These are phyloP conservation scores for Zymoseptoria passerinii DNA, from an alignment of 2,329 filamentous ascomycete species.

Conservation along the genomic window DNA sequence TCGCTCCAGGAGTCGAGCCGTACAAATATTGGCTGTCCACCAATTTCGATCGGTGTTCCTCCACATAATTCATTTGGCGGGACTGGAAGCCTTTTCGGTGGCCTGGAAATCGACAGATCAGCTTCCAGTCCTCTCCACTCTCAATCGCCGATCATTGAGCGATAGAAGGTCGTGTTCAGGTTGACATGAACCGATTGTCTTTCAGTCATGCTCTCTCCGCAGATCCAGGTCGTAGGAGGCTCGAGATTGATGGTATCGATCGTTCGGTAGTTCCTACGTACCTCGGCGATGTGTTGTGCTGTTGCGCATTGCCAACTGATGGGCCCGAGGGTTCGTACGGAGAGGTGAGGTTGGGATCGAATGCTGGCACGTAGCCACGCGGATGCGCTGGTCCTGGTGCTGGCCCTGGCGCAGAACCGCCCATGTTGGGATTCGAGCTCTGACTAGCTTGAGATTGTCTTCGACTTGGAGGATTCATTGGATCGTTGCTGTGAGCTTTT, in stretches of 20 bases:
- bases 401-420: not conserved
- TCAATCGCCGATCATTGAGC: not conserved
- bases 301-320: constrained; percentile 4
- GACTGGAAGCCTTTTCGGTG: constrained; percentile 11
- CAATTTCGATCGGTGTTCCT: constrained; percentile 4
- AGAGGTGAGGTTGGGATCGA: constrained; percentile 1
- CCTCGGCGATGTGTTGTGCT: constrained; percentile 1
- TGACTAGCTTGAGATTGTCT: constrained; percentile 19
- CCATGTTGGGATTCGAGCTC: constrained; percentile 9
- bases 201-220: not conserved
- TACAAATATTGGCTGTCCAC: not conserved
- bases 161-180: not conserved
- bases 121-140: not conserved
- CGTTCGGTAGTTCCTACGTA: not conserved
- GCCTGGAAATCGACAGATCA: constrained; percentile 8
- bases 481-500: constrained; percentile 15
- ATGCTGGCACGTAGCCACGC: not conserved
- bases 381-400: constrained; percentile 1
- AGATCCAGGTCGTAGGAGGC: constrained; percentile 16
- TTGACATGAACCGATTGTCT: not conserved
- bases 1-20: constrained; percentile 6
- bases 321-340: constrained; percentile 3
- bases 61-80: constrained; percentile 9
- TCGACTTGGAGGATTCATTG: constrained; percentile 15
- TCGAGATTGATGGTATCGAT: not conserved